These are phyloP conservation scores for Salvia miltiorrhiza DNA, from an alignment of 257 asterid species.

Conservation along the genomic window DNA sequence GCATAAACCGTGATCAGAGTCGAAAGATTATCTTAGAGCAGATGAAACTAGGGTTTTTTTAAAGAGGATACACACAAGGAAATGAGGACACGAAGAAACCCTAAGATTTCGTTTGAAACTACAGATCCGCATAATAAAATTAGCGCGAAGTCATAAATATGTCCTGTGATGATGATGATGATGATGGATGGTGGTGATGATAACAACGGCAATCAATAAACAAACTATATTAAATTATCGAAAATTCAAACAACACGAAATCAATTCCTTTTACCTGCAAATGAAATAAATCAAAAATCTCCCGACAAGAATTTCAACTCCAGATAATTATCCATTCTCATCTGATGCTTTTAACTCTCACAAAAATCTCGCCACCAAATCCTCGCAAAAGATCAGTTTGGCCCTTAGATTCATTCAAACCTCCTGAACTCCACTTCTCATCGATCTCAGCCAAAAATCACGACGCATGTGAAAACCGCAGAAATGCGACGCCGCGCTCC, in stretches of 20 bases:
- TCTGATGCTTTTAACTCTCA: conserved; percentile 24
- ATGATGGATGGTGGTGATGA: conserved; percentile 5
- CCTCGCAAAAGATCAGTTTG: conserved; percentile 8
- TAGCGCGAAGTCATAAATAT: conserved; percentile 22
- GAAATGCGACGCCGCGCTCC: conserved; percentile 25
- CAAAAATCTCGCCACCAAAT: conserved; percentile 16
- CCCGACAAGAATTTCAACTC: conserved; percentile 5
- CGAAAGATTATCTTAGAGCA: conserved; percentile 25
- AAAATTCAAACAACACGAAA: background rate
- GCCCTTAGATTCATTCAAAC: conserved; percentile 22
- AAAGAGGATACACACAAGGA: conserved; percentile 2
- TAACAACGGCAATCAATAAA: conserved; percentile 10
- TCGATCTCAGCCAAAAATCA: conserved; percentile 18
- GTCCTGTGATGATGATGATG: conserved; percentile 9
- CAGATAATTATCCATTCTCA: conserved; percentile 23
- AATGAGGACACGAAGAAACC: conserved; percentile 21
- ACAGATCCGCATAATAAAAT: conserved; percentile 29
- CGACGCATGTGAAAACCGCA: conserved; percentile 13
- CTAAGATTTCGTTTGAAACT: conserved; percentile 26
- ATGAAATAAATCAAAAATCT: conserved; percentile 6
- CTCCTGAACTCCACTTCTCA: conserved; percentile 21
- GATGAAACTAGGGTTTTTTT: conserved; percentile 60
- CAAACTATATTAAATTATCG: background rate
- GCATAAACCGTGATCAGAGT: conserved; percentile 24
- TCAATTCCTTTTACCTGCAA: conserved; percentile 29